Conservation (phyloP, 768 basidiomycete species). For the Lactifluus rugatus region DNA sequence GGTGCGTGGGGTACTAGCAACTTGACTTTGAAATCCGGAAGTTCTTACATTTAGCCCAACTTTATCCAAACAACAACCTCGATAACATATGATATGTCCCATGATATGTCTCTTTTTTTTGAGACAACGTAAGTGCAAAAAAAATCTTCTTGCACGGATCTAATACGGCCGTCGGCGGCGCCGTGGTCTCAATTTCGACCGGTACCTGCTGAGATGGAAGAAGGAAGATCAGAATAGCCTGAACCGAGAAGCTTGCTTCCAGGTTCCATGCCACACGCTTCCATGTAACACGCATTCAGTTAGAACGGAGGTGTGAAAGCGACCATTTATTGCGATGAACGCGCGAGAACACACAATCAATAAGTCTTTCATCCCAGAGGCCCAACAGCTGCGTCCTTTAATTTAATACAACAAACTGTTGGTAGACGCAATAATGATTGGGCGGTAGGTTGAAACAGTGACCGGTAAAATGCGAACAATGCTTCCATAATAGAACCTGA, state of each 20-base stretch:
- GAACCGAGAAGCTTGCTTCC: no score
- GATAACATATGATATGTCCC: no score
- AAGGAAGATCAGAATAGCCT: not conserved
- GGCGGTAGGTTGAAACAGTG: not conserved
- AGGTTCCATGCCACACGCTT: not conserved
- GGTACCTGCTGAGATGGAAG: not conserved
- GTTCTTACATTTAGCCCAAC: no score
- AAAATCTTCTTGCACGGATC: not conserved
- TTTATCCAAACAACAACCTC: no score
- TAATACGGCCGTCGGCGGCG: not conserved
- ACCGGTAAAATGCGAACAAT: not conserved
- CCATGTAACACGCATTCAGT: not conserved
- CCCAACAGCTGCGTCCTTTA: not conserved
- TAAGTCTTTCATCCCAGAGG: not conserved
- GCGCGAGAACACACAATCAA: not conserved
- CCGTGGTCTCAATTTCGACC: no score
- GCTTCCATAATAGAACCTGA: not conserved
- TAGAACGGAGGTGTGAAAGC: not conserved
- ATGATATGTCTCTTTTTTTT: no score
- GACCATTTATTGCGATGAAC: not conserved
- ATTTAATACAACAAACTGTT: not conserved
- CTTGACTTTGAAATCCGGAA: no score
- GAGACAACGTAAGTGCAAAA: no score
- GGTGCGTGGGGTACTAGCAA: not conserved
- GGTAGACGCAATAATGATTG: not conserved